phyloP scores from a whole-genome alignment of 352 stramenopile genomes.

The Phytophthora fragariaefolia region DNA sequence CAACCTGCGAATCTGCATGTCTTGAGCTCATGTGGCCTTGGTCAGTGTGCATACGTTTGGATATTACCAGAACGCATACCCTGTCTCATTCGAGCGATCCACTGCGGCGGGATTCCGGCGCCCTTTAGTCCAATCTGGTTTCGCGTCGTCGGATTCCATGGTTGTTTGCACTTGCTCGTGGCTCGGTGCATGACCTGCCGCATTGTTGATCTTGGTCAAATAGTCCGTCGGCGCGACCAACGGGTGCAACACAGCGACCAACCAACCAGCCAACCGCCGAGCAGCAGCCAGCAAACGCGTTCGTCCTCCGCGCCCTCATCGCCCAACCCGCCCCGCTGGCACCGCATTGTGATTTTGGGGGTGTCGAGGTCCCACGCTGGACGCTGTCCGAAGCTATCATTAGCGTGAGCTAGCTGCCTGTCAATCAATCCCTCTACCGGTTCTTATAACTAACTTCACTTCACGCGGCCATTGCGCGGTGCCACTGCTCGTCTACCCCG shows the following conservation, averaged over 20 bases:
- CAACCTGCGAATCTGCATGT: slow-evolving; percentile 3
- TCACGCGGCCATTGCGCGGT: neutral
- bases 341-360: slow-evolving; percentile 19
- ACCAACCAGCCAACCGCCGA: neutral
- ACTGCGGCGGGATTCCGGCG: slow-evolving; percentile 17
- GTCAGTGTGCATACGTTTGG: neutral
- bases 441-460: slow-evolving; percentile 31
- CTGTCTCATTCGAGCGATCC: neutral
- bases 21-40: too few species aligned
- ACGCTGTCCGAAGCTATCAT: slow-evolving; percentile 39
- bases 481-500: slow-evolving; percentile 4
- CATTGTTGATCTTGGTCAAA: slow-evolving; percentile 38
- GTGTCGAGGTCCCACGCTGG: slow-evolving; percentile 15
- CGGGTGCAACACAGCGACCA: slow-evolving; percentile 17
- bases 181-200: neutral
- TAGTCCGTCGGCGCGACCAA: slow-evolving; percentile 19
- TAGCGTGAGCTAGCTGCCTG: slow-evolving; percentile 33
- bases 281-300: slow-evolving; percentile 9
- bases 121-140: slow-evolving; percentile 21
- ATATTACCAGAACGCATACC: slow-evolving; percentile 3
- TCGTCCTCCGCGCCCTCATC: slow-evolving; percentile 39
- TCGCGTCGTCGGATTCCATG: slow-evolving; percentile 22
- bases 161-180: neutral
- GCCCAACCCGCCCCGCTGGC: slow-evolving; percentile 24
- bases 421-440: slow-evolving; percentile 38